Percentiles rank a stretch among this genome's conserved stretches.
Conservation (phyloP, 805 yeast species). For the Schwanniomyces occidentalis region DNA sequence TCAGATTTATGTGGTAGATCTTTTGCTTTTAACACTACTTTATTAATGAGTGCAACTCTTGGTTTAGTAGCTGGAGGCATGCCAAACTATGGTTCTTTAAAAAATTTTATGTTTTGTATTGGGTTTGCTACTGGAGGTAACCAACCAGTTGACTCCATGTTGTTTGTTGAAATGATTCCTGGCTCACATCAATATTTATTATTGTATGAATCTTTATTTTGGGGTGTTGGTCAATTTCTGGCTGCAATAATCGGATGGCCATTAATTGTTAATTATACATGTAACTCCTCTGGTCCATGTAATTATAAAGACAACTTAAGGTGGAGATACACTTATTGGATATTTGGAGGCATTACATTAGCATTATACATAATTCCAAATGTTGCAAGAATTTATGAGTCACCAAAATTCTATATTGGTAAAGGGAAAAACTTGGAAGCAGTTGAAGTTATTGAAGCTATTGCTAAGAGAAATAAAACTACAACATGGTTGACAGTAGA, state of each 20-base stretch:
- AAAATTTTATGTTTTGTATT: conserved; percentile 12
- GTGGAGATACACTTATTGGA: conserved; percentile 53
- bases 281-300: conserved; percentile 37
- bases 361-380: conserved; percentile 20
- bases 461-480: conserved; percentile 44
- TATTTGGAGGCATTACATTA: conserved; percentile 46
- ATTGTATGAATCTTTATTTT: conserved; percentile 42
- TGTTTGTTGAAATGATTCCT: conserved; percentile 15
- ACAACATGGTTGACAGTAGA: conserved; percentile 42
- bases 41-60: conserved; percentile 11
- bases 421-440: conserved; percentile 50
- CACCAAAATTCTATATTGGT: conserved; percentile 52
- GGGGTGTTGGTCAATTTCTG: conserved; percentile 58
- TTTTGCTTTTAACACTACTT: conserved; percentile 13
- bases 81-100: conserved; percentile 13
- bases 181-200: conserved; percentile 12
- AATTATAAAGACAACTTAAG: conserved; percentile 48
- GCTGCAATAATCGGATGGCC: conserved; percentile 52
- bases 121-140: conserved; percentile 16
- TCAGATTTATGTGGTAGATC: conserved; percentile 15
- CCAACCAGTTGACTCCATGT: conserved; percentile 14
- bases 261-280: conserved; percentile 45
- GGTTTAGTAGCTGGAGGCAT: conserved; percentile 15
- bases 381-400: conserved; percentile 41
- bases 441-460: conserved; percentile 32